phyloP scores from a whole-genome alignment of 371 early-diverging fungal genomes.

The Haplosporangium sp. region DNA sequence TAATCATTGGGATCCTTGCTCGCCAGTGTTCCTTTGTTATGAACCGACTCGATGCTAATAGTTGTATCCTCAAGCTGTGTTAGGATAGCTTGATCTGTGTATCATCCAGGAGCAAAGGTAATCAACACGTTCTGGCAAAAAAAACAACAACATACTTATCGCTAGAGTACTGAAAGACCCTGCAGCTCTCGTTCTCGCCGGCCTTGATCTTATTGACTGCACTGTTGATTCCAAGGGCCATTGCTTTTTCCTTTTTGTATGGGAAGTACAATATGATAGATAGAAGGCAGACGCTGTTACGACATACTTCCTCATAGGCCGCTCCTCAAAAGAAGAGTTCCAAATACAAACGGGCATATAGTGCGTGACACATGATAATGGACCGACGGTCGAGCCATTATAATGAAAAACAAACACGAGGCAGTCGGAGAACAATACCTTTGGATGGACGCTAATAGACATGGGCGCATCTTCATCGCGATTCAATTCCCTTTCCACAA shows the following conservation, averaged over 20 bases:
- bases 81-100: not conserved
- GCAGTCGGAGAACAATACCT: conserved; percentile 40
- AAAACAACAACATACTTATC: conserved; percentile 46
- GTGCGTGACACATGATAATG: too few relatives aligned
- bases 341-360: too few relatives aligned
- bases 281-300: not conserved
- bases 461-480: conserved; percentile 79
- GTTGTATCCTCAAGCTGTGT: too few relatives aligned
- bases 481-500: conserved; percentile 63
- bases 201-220: conserved; percentile 59
- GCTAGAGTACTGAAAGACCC: conserved; percentile 64
- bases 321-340: too few relatives aligned
- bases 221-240: conserved; percentile 72
- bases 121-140: not conserved
- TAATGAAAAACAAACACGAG: not conserved
- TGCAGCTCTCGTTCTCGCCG: conserved; percentile 71
- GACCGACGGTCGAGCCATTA: too few relatives aligned
- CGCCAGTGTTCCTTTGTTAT: conserved; percentile 55
- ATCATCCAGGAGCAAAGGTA: too few relatives aligned
- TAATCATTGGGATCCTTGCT: conserved; percentile 62
- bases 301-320: not conserved
- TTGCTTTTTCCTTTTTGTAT: conserved; percentile 49
- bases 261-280: not conserved
- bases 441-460: conserved; percentile 74
- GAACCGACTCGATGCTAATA: conserved; percentile 52